These are phyloP conservation scores for Fistulinella cinereoalba DNA, from an alignment of 1,284 basidiomycete genomes.

Conservation along the genomic window DNA sequence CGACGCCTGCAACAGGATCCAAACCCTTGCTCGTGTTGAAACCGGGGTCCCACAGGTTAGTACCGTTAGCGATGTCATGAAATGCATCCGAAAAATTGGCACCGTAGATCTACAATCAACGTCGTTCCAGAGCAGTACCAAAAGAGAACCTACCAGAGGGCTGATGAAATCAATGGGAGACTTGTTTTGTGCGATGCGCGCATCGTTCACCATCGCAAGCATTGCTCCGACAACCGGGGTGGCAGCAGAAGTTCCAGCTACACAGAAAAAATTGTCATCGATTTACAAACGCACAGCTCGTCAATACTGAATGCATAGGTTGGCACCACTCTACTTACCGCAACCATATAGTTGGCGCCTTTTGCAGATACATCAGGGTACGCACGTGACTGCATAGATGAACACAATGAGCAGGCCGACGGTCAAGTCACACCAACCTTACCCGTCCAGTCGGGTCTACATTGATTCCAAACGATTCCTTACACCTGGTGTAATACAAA, in stretches of 20 bases:
- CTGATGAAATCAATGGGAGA: slow-evolving; percentile 42
- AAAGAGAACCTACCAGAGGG: slow-evolving; percentile 24
- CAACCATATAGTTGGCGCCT: slow-evolving; percentile 45
- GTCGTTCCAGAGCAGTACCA: neutral
- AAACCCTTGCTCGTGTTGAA: slow-evolving; percentile 39
- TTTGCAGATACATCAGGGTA: slow-evolving; percentile 44
- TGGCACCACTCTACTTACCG: slow-evolving; percentile 7
- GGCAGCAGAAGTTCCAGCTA: slow-evolving; percentile 40
- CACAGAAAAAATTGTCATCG: slow-evolving; percentile 35
- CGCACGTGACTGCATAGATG: slow-evolving; percentile 33
- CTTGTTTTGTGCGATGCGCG: slow-evolving; percentile 38
- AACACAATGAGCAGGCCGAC: neutral
- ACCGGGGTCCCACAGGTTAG: slow-evolving; percentile 38
- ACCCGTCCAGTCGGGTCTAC: slow-evolving; percentile 52
- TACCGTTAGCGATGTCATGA: slow-evolving; percentile 46
- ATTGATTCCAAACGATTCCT: slow-evolving; percentile 40
- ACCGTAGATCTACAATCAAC: slow-evolving; percentile 25
- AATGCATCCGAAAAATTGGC: slow-evolving; percentile 25
- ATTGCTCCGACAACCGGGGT: slow-evolving; percentile 44
- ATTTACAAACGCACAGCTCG: slow-evolving; percentile 13
- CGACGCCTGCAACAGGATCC: slow-evolving; percentile 42
- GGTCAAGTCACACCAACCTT: slow-evolving; percentile 1
- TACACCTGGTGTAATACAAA: slow-evolving; percentile 34
- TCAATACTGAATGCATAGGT: too few species aligned
- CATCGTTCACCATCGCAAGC: slow-evolving; percentile 50